Evolutionary conservation across 495 filamentous ascomycete species (phyloP), one percentile per base, ranked within the genome.

Genomic region (Xylaria curta): DNA sequence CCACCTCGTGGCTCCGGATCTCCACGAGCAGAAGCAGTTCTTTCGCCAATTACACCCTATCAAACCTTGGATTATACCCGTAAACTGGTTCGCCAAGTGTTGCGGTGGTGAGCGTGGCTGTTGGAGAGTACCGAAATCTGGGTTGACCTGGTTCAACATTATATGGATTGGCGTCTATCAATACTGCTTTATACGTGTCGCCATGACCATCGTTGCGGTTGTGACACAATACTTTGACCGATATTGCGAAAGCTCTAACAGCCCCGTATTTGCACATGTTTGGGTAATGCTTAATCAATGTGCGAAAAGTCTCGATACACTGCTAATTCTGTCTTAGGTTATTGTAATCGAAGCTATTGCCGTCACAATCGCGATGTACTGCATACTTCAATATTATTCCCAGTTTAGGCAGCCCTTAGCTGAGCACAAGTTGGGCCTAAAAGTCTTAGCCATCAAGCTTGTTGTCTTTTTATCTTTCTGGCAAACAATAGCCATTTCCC

Each of bases 401-500:
- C 93, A 97, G 75, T 81, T 95, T 51, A 89, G 87, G 68, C 79
- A 83, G 10, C 88, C 92, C 66, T 85, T 97, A 28, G 85, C 86
- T n/a, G 84, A 90, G 40, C 87, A 97, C 72, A 82, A 81, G 21
- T 93, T 94, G 2, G 93, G 97, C 70, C 81, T 97, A 66, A 97
- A 97, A 77, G 88, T 97, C 10, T 72, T 94, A 4, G 92, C 93
- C 69, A 97, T 97, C 78, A 97, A 97, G 76, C 87, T 97, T 47
- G 95, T 97, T 73, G 96, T 97, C 79, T 97, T 97, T 85, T 86
- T 97, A 68, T 96, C 92, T 6, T 97, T 97, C 81, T 97, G 94
- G 94, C 95, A 97, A 78, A 88, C 87, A 53, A 87, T 89, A 66
- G 72, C 92, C 63, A 92, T 95, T 74, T 91, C 88, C 44, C 83